These are phyloP conservation scores for Hypomyces rosellus DNA, from an alignment of 2,329 filamentous ascomycete species.

Conservation along the genomic window DNA sequence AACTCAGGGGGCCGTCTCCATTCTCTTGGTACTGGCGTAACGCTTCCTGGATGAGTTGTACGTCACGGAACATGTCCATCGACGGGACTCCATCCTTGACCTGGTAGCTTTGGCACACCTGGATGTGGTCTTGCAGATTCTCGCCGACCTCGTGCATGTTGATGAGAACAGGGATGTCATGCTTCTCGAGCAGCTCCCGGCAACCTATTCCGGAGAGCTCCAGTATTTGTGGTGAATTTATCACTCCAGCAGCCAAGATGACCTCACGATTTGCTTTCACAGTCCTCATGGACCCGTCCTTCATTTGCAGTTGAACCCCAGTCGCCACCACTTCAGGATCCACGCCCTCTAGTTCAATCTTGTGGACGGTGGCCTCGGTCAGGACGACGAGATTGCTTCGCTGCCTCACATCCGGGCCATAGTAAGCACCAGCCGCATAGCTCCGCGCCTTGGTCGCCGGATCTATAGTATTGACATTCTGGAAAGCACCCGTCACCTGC, in stretches of 20 bases:
- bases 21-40: constrained; percentile 29
- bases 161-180: constrained; percentile 27
- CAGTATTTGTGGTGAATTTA: constrained; percentile 22
- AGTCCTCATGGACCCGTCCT: constrained; percentile 25
- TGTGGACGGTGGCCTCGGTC: constrained; percentile 28
- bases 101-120: constrained; percentile 20
- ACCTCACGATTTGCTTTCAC: constrained; percentile 32
- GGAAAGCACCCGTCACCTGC: constrained; percentile 27
- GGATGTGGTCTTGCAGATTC: constrained; percentile 35
- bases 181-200: constrained; percentile 22
- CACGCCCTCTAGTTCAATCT: constrained; percentile 22
- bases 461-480: constrained; percentile 26
- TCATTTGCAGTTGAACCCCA: constrained; percentile 25
- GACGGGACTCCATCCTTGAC: constrained; percentile 28
- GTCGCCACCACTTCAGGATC: constrained; percentile 22
- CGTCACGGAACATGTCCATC: constrained; percentile 27
- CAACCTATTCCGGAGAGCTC: constrained; percentile 29
- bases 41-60: constrained; percentile 22
- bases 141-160: constrained; percentile 33
- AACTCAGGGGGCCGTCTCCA: constrained; percentile 23
- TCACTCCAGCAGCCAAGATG: constrained; percentile 13
- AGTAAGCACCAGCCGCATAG: constrained; percentile 29
- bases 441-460: constrained; percentile 25
- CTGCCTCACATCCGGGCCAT: constrained; percentile 24
- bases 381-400: constrained; percentile 31